phyloP scores from a whole-genome alignment of 345 rosid genomes.

The Camelina hispida region DNA sequence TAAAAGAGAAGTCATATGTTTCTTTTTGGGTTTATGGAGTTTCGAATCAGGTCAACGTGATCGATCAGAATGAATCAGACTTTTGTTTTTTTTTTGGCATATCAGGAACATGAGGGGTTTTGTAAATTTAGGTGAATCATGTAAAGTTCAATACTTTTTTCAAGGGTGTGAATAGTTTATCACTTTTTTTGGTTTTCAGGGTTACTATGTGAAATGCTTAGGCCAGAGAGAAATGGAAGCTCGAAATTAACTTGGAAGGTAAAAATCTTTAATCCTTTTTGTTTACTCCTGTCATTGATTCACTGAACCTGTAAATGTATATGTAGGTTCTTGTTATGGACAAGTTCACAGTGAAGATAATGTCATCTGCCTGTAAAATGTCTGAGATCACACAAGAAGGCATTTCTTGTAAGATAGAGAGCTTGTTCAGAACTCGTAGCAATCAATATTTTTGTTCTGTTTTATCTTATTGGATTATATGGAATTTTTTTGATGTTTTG shows the following conservation, averaged over 20 bases:
- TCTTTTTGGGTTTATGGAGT: slow-evolving; percentile 30
- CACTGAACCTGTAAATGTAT: background rate
- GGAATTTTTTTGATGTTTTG: background rate
- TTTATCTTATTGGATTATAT: background rate
- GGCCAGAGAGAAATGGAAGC: slow-evolving; percentile 72
- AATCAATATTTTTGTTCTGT: background rate
- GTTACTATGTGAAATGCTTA: slow-evolving; percentile 84
- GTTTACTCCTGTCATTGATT: background rate
- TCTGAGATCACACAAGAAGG: slow-evolving; percentile 95
- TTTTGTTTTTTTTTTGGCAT: background rate
- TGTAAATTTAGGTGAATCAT: background rate
- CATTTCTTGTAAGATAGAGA: slow-evolving; percentile 75
- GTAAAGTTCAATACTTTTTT: background rate
- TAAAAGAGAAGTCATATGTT: background rate
- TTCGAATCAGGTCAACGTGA: slow-evolving; percentile 15
- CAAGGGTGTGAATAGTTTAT: background rate
- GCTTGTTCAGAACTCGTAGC: background rate
- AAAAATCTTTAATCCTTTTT: background rate
- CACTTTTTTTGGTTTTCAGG: slow-evolving; percentile 52
- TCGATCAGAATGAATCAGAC: slow-evolving; percentile 15
- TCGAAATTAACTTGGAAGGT: slow-evolving; percentile 95
- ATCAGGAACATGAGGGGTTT: background rate
- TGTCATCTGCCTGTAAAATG: slow-evolving; percentile 91
- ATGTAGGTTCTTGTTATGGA: slow-evolving; percentile 91
- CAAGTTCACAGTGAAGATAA: slow-evolving; percentile 83